These are phyloP conservation scores for Tephrocybe sp. DNA, from an alignment of 768 basidiomycete genomes.

Conservation along the genomic window DNA sequence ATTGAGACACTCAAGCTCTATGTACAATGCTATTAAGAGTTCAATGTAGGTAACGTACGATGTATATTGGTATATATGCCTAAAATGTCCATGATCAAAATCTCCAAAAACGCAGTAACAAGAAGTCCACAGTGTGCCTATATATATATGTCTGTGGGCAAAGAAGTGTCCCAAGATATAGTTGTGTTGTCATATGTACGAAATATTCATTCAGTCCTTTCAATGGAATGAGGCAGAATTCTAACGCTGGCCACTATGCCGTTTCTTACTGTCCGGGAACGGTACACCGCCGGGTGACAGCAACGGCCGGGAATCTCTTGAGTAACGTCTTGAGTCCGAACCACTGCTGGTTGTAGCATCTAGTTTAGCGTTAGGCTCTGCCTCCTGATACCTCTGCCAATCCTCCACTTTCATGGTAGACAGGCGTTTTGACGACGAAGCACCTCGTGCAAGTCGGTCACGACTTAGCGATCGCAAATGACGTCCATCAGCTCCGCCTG, in stretches of 20 bases:
- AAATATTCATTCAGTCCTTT: background rate
- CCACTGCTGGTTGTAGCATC: slow-evolving; percentile 9
- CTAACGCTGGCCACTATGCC: slow-evolving; percentile 23
- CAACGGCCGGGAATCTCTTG: slow-evolving; percentile 23
- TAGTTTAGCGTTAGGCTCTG: slow-evolving; percentile 21
- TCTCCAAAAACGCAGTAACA: slow-evolving; percentile 8
- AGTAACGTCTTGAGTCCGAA: slow-evolving; percentile 29
- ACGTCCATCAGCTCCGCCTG: slow-evolving; percentile 31
- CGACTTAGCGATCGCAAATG: slow-evolving; percentile 60
- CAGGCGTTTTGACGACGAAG: slow-evolving; percentile 54
- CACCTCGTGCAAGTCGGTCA: slow-evolving; percentile 49
- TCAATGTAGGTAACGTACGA: background rate
- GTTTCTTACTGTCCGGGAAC: slow-evolving; percentile 47
- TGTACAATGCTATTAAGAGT: background rate
- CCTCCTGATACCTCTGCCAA: slow-evolving; percentile 74
- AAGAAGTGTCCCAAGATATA: slow-evolving; percentile 6
- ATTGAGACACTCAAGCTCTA: background rate
- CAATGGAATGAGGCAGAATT: slow-evolving; percentile 26
- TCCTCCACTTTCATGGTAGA: slow-evolving; percentile 83
- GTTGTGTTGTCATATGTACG: too few species aligned
- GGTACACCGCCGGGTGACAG: slow-evolving; percentile 39
- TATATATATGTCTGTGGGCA: background rate
- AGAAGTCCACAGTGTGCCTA: background rate
- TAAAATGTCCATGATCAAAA: slow-evolving; percentile 9
- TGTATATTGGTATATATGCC: slow-evolving; percentile 3